These are phyloP conservation scores for Tylopilus sp. DNA, from an alignment of 1,284 basidiomycete genomes.

Conservation along the genomic window DNA sequence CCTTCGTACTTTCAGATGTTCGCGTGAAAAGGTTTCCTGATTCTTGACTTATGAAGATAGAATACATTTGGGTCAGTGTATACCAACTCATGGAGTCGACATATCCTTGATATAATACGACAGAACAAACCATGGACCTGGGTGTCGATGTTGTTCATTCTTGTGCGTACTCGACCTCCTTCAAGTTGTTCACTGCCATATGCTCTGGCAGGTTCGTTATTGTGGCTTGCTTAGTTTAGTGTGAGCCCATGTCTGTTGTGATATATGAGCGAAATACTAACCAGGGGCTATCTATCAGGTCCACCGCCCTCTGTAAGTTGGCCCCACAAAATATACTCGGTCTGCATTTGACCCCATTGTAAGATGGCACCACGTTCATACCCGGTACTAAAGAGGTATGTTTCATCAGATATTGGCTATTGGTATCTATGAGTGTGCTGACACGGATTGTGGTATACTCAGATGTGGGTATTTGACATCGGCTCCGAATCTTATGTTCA, in stretches of 20 bases:
- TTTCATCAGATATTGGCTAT: neutral
- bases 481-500: too few relatives aligned
- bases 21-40: neutral
- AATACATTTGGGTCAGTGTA: constrained; percentile 19
- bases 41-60: constrained; percentile 11
- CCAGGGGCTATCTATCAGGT: constrained; percentile 1
- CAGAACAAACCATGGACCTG: constrained; percentile 21
- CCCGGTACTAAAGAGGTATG: neutral
- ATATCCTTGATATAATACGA: neutral
- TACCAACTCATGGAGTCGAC: neutral
- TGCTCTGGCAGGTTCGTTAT: neutral
- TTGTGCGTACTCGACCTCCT: constrained; percentile 1
- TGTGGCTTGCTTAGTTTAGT: neutral
- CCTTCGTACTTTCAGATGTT: too few relatives aligned
- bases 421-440: neutral
- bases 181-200: neutral
- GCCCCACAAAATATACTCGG: too few relatives aligned
- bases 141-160: constrained; percentile 14
- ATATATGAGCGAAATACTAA: neutral
- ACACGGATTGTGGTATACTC: neutral
- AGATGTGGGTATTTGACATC: neutral
- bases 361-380: neutral
- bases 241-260: neutral
- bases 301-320: constrained; percentile 2
- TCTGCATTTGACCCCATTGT: too few relatives aligned